These are phyloP conservation scores for Pseudonitzschia multistriata DNA, from an alignment of 108 stramenopile genomes.

Conservation along the genomic window DNA sequence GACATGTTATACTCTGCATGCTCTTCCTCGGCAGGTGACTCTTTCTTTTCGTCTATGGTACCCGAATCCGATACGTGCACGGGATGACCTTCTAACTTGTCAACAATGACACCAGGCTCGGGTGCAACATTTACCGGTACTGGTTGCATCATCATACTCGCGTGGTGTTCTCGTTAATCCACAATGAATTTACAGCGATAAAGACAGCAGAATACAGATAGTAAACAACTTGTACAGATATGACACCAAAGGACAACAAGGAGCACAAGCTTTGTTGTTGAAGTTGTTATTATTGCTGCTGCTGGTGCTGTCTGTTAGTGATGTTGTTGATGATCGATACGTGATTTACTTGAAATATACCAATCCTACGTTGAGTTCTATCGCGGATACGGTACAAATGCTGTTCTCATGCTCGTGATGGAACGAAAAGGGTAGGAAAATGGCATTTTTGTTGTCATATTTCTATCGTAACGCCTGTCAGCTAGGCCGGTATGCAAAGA, in stretches of 20 bases:
- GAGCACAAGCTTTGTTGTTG: background rate
- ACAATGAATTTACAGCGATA: background rate
- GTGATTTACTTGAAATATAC: background rate
- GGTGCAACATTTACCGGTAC: background rate
- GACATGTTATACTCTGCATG: background rate
- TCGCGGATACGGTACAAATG: background rate
- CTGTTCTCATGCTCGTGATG: background rate
- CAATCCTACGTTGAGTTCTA: background rate
- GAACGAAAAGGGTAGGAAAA: background rate
- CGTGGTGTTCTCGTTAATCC: too few species aligned
- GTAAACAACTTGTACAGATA: background rate
- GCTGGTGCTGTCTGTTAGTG: background rate
- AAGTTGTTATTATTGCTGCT: background rate
- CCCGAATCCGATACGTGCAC: background rate
- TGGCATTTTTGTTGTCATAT: background rate
- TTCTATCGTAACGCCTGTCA: background rate
- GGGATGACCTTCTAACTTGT: background rate
- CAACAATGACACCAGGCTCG: background rate
- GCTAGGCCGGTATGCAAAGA: too few species aligned
- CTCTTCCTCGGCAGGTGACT: conserved; percentile 16
- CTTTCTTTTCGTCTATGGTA: conserved; percentile 36
- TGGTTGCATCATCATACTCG: conserved; percentile 9
- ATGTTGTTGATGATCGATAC: background rate
- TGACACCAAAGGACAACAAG: background rate
- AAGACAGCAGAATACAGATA: background rate